phyloP scores from a whole-genome alignment of 176 grass and related monocot genomes.

The Zoysia japonica region DNA sequence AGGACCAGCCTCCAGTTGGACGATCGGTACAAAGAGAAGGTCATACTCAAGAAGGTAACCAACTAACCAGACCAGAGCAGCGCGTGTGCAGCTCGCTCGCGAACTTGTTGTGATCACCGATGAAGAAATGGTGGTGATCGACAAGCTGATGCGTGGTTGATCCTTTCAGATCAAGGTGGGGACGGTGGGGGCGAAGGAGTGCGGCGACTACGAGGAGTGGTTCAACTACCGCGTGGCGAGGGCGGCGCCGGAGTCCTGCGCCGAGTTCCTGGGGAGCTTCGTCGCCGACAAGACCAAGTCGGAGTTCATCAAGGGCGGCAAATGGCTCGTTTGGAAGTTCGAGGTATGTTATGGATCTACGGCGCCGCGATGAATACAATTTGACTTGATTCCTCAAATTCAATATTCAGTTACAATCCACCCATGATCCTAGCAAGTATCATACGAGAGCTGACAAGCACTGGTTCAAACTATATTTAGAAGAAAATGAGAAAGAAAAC shows the following conservation, averaged over 20 bases:
- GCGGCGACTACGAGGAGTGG: slow-evolving; percentile 97
- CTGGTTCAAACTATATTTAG: neutral
- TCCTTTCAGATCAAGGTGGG: slow-evolving; percentile 69
- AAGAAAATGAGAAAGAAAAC: neutral
- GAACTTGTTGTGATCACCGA: neutral
- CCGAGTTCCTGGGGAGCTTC: slow-evolving; percentile 89
- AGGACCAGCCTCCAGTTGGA: slow-evolving; percentile 56
- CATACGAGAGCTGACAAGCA: neutral
- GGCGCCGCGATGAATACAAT: neutral
- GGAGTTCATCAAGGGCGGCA: slow-evolving; percentile 92
- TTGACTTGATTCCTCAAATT: neutral
- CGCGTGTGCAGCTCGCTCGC: no score
- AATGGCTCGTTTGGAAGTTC: slow-evolving; percentile 96
- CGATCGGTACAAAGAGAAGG: slow-evolving; percentile 83
- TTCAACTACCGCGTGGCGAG: slow-evolving; percentile 93
- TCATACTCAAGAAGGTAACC: slow-evolving; percentile 86
- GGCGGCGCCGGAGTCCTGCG: slow-evolving; percentile 81
- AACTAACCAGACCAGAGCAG: neutral
- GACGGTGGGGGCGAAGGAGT: slow-evolving; percentile 76
- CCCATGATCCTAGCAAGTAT: no score
- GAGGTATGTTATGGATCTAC: slow-evolving; percentile 51
- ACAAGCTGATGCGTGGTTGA: neutral
- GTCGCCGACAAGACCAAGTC: slow-evolving; percentile 82
- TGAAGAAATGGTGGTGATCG: neutral
- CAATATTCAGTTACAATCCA: neutral